Evolutionary conservation across 805 yeast genomes (phyloP).

Genomic region (Lipomyces lipofer): DNA sequence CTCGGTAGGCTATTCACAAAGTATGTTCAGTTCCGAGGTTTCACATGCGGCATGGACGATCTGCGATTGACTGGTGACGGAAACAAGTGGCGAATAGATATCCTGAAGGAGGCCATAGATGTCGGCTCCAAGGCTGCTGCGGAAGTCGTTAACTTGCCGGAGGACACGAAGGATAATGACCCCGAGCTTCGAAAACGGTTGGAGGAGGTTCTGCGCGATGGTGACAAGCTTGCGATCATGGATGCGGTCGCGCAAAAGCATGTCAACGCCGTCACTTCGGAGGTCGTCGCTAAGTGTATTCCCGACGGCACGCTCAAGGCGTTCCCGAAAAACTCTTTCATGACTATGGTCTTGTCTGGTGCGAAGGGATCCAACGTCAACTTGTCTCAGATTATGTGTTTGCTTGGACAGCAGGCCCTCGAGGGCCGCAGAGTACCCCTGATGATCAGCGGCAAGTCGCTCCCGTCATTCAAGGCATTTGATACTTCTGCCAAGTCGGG

Average conservation of each 20-base stretch:
- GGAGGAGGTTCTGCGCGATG: constrained; percentile 94
- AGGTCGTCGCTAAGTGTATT: constrained; percentile 89
- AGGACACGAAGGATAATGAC: constrained; percentile 51
- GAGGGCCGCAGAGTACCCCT: constrained; percentile 99
- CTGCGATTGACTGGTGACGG: constrained; percentile 87
- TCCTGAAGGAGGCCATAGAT: constrained; percentile 72
- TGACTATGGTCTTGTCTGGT: constrained; percentile 98
- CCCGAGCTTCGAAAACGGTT: constrained; percentile 81
- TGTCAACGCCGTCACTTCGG: constrained; percentile 89
- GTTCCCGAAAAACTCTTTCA: constrained; percentile 97
- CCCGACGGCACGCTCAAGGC: constrained; percentile 95
- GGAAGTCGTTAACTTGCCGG: constrained; percentile 84
- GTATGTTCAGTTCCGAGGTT: constrained; percentile 86
- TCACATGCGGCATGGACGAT: constrained; percentile 99
- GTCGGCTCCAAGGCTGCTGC: constrained; percentile 90
- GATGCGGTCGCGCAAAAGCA: constrained; percentile 95
- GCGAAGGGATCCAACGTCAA: constrained; percentile 99
- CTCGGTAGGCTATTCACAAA: constrained; percentile 93
- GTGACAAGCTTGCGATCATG: constrained; percentile 82
- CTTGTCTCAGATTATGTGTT: constrained; percentile 99
- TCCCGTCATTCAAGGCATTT: constrained; percentile 93
- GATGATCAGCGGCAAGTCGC: constrained; percentile 96
- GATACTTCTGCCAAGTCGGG: constrained; percentile 99
- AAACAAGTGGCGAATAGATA: constrained; percentile 81
- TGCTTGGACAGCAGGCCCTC: constrained; percentile 96